Percentiles rank a stretch among this genome's conserved stretches.
These are phyloP conservation scores for Thraustochytrium striatum DNA, from an alignment of 352 stramenopile genomes.

Conservation along the genomic window DNA sequence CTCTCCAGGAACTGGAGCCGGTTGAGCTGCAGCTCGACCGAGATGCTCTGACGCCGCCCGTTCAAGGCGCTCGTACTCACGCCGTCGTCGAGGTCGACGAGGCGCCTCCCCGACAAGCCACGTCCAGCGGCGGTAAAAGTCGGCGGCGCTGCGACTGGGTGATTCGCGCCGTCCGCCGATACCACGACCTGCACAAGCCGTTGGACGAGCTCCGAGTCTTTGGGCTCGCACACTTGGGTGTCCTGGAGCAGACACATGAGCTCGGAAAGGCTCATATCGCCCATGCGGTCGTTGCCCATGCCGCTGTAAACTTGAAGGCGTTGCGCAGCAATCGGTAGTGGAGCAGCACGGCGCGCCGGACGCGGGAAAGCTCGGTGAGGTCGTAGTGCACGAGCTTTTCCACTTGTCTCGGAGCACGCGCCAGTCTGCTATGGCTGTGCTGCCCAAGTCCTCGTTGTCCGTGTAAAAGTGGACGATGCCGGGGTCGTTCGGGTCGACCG, in stretches of 20 bases:
- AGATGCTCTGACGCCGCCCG: no score
- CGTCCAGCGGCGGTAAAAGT: no score
- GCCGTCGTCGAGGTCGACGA: no score
- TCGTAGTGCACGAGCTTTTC: constrained; percentile 10
- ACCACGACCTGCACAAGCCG: neutral
- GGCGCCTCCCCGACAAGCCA: no score
- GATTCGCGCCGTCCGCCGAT: neutral
- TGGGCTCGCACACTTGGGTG: constrained; percentile 5
- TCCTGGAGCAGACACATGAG: constrained; percentile 27
- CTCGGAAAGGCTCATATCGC: neutral
- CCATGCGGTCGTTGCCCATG: neutral
- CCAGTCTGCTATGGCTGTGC: neutral
- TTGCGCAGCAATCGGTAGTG: neutral
- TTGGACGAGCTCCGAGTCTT: constrained; percentile 15
- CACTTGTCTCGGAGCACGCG: neutral
- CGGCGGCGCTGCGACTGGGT: no score
- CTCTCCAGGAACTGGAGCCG: constrained; percentile 1
- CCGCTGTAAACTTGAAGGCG: constrained; percentile 27
- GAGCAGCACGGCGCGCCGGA: neutral
- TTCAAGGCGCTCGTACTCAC: no score
- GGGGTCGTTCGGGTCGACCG: neutral
- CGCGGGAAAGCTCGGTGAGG: neutral
- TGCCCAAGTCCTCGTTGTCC: neutral
- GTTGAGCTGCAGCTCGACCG: neutral
- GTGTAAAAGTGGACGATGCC: neutral